phyloP scores from a whole-genome alignment of 805 yeast genomes.

The Hanseniaspora guilliermondii region DNA sequence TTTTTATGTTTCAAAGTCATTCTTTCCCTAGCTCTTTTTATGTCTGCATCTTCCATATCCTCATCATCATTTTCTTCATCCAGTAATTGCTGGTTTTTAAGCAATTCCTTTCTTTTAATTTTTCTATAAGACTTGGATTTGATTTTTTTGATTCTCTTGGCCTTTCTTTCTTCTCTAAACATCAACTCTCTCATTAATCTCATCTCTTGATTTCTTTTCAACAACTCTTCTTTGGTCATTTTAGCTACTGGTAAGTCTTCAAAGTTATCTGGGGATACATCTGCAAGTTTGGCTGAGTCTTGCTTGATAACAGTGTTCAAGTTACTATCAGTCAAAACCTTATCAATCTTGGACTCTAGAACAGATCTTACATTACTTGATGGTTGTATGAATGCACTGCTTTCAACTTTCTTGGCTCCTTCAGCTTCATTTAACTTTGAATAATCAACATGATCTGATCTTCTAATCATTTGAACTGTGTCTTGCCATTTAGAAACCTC shows the following conservation, averaged over 20 bases:
- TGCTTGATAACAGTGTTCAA: conserved; percentile 55
- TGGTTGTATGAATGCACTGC: conserved; percentile 42
- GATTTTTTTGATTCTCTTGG: conserved; percentile 85
- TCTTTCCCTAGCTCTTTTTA: conserved; percentile 76
- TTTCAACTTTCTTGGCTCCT: conserved; percentile 32
- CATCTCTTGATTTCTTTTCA: conserved; percentile 64
- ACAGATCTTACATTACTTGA: conserved; percentile 40
- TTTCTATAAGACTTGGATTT: conserved; percentile 83
- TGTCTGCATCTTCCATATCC: conserved; percentile 52
- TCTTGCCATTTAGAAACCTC: conserved; percentile 87
- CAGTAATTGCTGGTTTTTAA: conserved; percentile 55
- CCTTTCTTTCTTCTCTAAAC: conserved; percentile 88
- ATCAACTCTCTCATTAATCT: conserved; percentile 88
- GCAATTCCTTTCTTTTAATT: conserved; percentile 71
- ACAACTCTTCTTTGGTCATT: conserved; percentile 66
- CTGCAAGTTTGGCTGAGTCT: conserved; percentile 26
- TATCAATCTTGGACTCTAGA: conserved; percentile 54
- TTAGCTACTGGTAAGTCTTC: conserved; percentile 78
- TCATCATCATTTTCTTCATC: conserved; percentile 38
- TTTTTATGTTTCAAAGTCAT: conserved; percentile 86
- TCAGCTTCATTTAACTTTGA: conserved; percentile 29
- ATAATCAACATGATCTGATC: conserved; percentile 73
- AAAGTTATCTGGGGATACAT: conserved; percentile 41
- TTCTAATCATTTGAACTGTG: conserved; percentile 60
- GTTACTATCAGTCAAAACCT: conserved; percentile 50